These are phyloP conservation scores for Didymellaceae sp. DNA, from an alignment of 2,329 filamentous ascomycete species.

Conservation along the genomic window DNA sequence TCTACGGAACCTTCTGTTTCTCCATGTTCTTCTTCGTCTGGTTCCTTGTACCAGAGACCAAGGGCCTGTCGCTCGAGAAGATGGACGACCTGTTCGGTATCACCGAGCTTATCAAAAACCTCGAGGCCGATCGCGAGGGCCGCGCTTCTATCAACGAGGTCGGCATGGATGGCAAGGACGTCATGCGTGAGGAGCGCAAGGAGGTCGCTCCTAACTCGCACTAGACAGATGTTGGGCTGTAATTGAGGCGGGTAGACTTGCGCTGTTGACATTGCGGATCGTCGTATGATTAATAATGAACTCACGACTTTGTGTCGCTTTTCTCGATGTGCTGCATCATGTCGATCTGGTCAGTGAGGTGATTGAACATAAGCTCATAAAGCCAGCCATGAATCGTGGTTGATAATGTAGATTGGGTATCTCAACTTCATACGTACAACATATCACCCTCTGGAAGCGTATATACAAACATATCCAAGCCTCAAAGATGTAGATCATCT, in stretches of 20 bases:
- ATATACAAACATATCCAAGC: too few species aligned
- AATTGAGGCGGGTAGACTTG: neutral
- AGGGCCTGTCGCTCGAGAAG: slow-evolving; percentile 67
- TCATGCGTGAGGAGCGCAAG: slow-evolving; percentile 33
- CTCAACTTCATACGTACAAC: too few species aligned
- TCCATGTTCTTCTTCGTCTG: slow-evolving; percentile 70
- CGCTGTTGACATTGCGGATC: neutral
- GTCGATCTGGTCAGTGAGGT: too few species aligned
- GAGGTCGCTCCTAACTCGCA: slow-evolving; percentile 27
- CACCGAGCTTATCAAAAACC: slow-evolving; percentile 54
- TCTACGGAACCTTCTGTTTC: slow-evolving; percentile 71
- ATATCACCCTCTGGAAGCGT: too few species aligned
- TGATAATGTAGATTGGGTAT: too few species aligned
- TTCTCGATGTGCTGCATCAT: too few species aligned
- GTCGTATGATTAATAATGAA: slow-evolving; percentile 18
- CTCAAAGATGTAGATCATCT: too few species aligned
- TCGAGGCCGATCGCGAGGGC: slow-evolving; percentile 41
- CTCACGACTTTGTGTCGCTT: slow-evolving; percentile 24
- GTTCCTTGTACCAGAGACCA: slow-evolving; percentile 76
- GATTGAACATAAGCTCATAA: too few species aligned
- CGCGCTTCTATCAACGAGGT: slow-evolving; percentile 29
- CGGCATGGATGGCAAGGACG: slow-evolving; percentile 40
- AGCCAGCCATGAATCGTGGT: too few species aligned
- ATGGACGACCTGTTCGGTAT: slow-evolving; percentile 72
- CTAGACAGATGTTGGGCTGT: neutral